phyloP scores from a whole-genome alignment of 177 flowering plant genomes.

The Vitis hybrid region DNA sequence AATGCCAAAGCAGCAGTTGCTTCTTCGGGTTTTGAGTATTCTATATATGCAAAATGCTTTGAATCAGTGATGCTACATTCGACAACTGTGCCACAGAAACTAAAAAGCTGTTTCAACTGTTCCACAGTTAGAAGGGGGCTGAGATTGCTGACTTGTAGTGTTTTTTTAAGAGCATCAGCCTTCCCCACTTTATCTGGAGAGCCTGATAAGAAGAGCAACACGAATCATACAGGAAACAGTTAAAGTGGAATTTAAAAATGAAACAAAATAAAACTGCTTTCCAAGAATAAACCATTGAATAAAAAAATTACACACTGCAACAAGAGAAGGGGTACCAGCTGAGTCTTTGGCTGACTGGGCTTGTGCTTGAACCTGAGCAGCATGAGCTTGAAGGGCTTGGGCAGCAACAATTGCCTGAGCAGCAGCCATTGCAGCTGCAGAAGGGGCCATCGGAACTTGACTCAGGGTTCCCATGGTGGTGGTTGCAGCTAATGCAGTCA shows the following conservation, averaged over 20 bases:
- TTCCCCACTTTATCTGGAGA: slow-evolving; percentile 54
- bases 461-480: slow-evolving; percentile 82
- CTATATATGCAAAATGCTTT: slow-evolving; percentile 90
- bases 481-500: slow-evolving; percentile 84
- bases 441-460: slow-evolving; percentile 99
- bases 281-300: no score
- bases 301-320: background rate
- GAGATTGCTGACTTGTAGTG: slow-evolving; percentile 94
- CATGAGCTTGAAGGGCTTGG: slow-evolving; percentile 97
- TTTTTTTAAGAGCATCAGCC: slow-evolving; percentile 67
- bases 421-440: slow-evolving; percentile 99
- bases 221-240: background rate
- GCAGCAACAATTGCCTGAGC: slow-evolving; percentile 99
- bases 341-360: slow-evolving; percentile 55
- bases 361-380: slow-evolving; percentile 86
- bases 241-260: background rate
- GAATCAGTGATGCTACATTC: slow-evolving; percentile 90
- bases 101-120: slow-evolving; percentile 88
- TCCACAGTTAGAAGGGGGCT: slow-evolving; percentile 88
- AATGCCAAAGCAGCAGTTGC: slow-evolving; percentile 85
- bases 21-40: slow-evolving; percentile 95
- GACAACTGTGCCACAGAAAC: slow-evolving; percentile 83
- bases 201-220: slow-evolving; percentile 29
- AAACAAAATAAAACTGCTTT: background rate
- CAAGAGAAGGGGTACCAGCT: slow-evolving; percentile 43